Percentiles rank a stretch among this genome's conserved stretches.
Evolutionary conservation across 1,139 yeast genomes (phyloP).

Genomic region (Blastobotrys serpentis): DNA sequence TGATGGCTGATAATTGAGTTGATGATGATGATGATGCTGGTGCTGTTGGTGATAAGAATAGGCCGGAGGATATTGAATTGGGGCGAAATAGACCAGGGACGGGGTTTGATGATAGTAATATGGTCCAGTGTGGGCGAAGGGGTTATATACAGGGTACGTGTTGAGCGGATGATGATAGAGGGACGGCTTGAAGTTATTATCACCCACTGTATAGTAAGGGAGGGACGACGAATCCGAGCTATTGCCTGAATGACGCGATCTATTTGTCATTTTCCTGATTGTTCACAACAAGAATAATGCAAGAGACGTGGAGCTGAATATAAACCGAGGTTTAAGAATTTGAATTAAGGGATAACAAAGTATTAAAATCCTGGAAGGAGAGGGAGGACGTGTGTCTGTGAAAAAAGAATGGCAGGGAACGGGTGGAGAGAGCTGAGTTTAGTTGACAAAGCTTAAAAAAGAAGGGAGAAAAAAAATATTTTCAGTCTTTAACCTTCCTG

Average conservation of each 20-base stretch:
- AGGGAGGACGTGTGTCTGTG: not conserved
- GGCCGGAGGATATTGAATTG: not conserved
- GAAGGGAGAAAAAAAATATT: not conserved
- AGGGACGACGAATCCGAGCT: too few relatives aligned
- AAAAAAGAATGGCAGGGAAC: not conserved
- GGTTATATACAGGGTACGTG: not conserved
- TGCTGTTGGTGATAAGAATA: not conserved
- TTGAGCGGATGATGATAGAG: not conserved
- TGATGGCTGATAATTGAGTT: too few relatives aligned
- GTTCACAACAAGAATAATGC: not conserved
- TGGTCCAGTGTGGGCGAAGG: not conserved
- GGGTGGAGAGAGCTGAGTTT: too few relatives aligned
- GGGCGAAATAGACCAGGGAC: not conserved
- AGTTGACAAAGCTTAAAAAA: not conserved
- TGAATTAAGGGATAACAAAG: too few relatives aligned
- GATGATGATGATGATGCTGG: not conserved
- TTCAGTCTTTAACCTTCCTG: not conserved
- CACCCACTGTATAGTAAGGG: too few relatives aligned
- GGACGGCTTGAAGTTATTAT: not conserved
- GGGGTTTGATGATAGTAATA: not conserved
- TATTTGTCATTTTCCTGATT: not conserved
- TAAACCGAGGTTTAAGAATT: too few relatives aligned
- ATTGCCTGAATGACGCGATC: not conserved
- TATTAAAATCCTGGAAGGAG: too few relatives aligned
- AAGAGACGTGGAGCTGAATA: not conserved